Evolutionary conservation across 2,329 filamentous ascomycete species (phyloP).

Genomic region (Cercospora sp.): DNA sequence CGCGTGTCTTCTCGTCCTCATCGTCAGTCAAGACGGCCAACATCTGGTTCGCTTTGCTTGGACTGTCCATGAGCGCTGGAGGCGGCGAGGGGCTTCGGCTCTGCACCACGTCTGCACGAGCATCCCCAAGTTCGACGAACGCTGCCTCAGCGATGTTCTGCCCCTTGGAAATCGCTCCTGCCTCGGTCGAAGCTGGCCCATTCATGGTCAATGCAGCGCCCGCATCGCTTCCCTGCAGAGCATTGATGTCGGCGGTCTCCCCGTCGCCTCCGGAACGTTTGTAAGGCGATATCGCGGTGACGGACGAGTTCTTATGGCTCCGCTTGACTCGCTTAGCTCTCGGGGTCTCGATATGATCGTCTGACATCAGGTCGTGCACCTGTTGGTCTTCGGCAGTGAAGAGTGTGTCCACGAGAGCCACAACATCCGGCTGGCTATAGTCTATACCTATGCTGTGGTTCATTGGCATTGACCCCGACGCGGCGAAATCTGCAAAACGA

Average conservation of each 20-base stretch:
- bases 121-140: not conserved
- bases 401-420: conserved; percentile 36
- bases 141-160: not conserved
- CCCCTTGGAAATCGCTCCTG: not conserved
- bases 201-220: not conserved
- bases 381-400: conserved; percentile 40
- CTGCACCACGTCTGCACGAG: no score
- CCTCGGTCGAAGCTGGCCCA: not conserved
- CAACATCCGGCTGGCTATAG: conserved; percentile 37
- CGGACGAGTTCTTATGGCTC: not conserved
- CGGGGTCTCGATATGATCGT: conserved; percentile 19
- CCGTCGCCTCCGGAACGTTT: not conserved
- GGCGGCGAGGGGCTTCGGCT: not conserved
- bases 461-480: not conserved
- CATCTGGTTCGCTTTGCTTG: conserved; percentile 35
- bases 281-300: not conserved
- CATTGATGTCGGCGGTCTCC: not conserved
- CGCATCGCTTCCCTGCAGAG: not conserved
- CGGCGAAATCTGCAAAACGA: conserved; percentile 6
- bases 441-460: conserved; percentile 21
- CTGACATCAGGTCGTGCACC: conserved; percentile 2
- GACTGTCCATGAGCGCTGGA: conserved; percentile 26
- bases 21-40: conserved; percentile 18
- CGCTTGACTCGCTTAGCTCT: conserved; percentile 22
- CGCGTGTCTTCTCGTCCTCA: conserved; percentile 21